Evolutionary conservation across 1,284 basidiomycete genomes (phyloP).

Genomic region (Anthracocystis panici-leucophaei): DNA sequence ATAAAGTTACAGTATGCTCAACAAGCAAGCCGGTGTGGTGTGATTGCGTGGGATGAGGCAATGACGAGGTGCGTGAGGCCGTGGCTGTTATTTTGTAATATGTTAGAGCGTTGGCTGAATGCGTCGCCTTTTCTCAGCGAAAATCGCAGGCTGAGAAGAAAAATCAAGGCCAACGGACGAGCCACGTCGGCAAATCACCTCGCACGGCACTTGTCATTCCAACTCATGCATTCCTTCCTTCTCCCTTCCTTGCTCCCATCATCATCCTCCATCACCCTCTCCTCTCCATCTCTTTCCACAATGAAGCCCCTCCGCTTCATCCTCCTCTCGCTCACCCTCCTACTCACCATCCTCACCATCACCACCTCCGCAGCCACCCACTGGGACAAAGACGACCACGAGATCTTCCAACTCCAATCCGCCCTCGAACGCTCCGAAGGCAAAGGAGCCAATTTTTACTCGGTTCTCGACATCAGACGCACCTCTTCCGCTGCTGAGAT

Average conservation of each 20-base stretch:
- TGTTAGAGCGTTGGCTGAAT: neutral
- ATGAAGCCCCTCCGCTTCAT: conserved; percentile 39
- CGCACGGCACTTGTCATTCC: neutral
- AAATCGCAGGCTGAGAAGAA: neutral
- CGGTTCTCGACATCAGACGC: conserved; percentile 53
- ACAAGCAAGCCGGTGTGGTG: neutral
- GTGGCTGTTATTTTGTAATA: neutral
- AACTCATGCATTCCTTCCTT: neutral
- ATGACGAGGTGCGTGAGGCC: neutral
- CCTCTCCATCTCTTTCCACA: neutral
- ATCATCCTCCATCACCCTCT: neutral
- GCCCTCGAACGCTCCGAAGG: conserved; percentile 61
- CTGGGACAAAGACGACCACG: conserved; percentile 64
- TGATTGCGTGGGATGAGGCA: neutral
- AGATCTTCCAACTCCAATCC: conserved; percentile 68
- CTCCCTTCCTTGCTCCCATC: conserved; percentile 1
- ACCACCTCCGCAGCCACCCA: conserved; percentile 24
- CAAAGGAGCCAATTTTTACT: conserved; percentile 62
- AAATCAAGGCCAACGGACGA: conserved; percentile 17
- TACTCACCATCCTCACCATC: conserved; percentile 24
- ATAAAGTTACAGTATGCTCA: neutral
- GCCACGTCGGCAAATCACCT: conserved; percentile 30
- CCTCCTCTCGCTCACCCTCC: conserved; percentile 15
- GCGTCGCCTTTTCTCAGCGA: too few species aligned
- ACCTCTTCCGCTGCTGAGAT: conserved; percentile 49